Conservation (phyloP, 208 protist species). For the Endotrypanum monterogeii region DNA sequence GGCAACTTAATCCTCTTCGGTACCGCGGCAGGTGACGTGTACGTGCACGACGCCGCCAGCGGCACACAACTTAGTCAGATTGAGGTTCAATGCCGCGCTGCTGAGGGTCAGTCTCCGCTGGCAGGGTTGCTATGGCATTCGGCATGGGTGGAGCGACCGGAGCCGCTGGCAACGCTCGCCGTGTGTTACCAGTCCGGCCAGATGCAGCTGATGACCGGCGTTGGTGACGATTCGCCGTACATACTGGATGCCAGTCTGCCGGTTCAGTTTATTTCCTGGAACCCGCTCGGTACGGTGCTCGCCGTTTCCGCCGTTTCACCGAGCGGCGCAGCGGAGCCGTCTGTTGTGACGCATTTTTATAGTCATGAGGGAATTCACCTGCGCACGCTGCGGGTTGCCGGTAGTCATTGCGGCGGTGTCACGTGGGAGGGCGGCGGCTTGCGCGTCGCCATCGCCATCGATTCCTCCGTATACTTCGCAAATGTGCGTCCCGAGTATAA, state of each 20-base stretch:
- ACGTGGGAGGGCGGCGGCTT: conserved; percentile 95
- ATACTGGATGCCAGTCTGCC: conserved; percentile 92
- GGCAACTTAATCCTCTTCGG: conserved; percentile 92
- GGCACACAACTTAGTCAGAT: conserved; percentile 85
- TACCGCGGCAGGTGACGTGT: conserved; percentile 85
- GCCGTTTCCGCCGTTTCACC: conserved; percentile 81
- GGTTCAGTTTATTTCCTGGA: conserved; percentile 88
- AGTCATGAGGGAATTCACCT: conserved; percentile 89
- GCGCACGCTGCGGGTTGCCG: conserved; percentile 91
- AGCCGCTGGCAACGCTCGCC: conserved; percentile 80
- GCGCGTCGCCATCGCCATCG: conserved; percentile 94
- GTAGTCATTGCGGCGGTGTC: conserved; percentile 82
- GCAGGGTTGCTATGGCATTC: conserved; percentile 85
- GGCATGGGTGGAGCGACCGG: conserved; percentile 83
- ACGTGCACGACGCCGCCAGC: conserved; percentile 83
- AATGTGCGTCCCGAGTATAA: conserved; percentile 96
- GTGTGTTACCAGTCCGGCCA: conserved; percentile 90
- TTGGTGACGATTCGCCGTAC: conserved; percentile 85
- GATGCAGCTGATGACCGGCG: conserved; percentile 93
- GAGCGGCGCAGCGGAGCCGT: conserved; percentile 18
- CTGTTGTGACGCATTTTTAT: conserved; percentile 94
- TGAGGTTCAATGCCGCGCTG: conserved; percentile 49
- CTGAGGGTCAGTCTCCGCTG: conserved; percentile 29
- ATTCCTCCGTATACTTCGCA: conserved; percentile 97
- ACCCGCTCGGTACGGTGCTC: conserved; percentile 92